Conservation (phyloP, 768 basidiomycete species). For the Trichaptum fuscoviolaceum region DNA sequence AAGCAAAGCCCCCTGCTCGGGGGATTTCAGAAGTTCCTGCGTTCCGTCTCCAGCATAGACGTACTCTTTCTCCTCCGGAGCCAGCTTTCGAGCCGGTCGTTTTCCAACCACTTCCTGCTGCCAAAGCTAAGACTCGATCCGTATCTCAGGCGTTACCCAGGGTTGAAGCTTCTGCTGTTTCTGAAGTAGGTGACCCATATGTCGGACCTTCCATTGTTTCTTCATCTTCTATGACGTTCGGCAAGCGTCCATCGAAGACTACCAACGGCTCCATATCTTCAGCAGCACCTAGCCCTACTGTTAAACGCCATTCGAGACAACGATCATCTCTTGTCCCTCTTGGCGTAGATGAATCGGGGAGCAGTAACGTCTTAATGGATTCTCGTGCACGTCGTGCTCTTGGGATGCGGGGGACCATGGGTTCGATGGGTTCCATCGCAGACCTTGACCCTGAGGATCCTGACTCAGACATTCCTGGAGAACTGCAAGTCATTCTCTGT, state of each 20-base stretch:
- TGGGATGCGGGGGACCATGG: constrained; percentile 63
- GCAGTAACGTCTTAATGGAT: not conserved
- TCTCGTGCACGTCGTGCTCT: constrained; percentile 41
- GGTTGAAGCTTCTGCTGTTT: constrained; percentile 23
- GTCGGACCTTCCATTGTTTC: constrained; percentile 19
- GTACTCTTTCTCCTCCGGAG: constrained; percentile 46
- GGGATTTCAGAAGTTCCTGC: not conserved
- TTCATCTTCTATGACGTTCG: constrained; percentile 35
- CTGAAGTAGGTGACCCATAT: constrained; percentile 18
- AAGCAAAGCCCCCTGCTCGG: constrained; percentile 16
- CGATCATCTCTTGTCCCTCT: constrained; percentile 29
- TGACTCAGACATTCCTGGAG: constrained; percentile 78
- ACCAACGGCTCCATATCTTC: constrained; percentile 7
- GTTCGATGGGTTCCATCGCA: constrained; percentile 43
- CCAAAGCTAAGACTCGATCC: constrained; percentile 20
- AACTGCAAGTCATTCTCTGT: constrained; percentile 59
- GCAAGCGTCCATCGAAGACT: constrained; percentile 15
- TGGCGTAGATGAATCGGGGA: constrained; percentile 29
- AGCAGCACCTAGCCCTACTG: constrained; percentile 1
- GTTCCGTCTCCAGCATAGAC: constrained; percentile 42
- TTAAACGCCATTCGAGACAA: constrained; percentile 10
- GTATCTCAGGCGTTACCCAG: constrained; percentile 12
- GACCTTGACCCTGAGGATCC: constrained; percentile 54
- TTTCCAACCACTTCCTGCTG: constrained; percentile 54
- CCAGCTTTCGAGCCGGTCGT: constrained; percentile 56